Conservation (phyloP, 768 basidiomycete genomes). For the Trichaptum fuscoviolaceum region DNA sequence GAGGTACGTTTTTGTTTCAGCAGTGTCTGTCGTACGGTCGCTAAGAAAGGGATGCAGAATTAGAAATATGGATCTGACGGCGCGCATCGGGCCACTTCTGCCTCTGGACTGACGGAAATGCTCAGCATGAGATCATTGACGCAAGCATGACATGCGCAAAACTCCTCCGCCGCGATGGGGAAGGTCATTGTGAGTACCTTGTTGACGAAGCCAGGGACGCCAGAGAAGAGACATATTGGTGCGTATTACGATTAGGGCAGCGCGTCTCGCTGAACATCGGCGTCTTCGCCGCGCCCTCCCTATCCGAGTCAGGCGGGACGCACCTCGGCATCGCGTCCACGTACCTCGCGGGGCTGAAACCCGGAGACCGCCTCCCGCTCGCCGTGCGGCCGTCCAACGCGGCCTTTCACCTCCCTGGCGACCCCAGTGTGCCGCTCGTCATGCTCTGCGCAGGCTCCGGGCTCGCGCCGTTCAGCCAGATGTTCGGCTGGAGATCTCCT, state of each 20-base stretch:
- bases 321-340: constrained; percentile 41
- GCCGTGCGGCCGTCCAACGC: constrained; percentile 33
- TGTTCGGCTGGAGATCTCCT: no score
- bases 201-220: constrained; percentile 32
- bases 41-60: not conserved
- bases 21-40: not conserved
- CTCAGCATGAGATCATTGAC: constrained; percentile 26
- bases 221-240: constrained; percentile 40
- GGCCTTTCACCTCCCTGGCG: constrained; percentile 40
- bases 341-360: constrained; percentile 34
- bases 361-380: constrained; percentile 39
- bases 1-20: constrained; percentile 21
- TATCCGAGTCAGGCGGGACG: constrained; percentile 24
- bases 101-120: not conserved
- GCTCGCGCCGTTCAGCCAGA: constrained; percentile 44
- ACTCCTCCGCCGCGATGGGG: constrained; percentile 33
- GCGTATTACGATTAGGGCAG: constrained; percentile 7
- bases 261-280: constrained; percentile 41
- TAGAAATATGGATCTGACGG: not conserved
- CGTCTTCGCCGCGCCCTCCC: constrained; percentile 34
- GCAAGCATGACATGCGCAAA: constrained; percentile 27
- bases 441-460: constrained; percentile 45
- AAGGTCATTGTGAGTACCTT: constrained; percentile 34
- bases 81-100: not conserved
- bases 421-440: constrained; percentile 33